These are phyloP conservation scores for Penicillium sp. DNA, from an alignment of 2,329 filamentous ascomycete genomes.

Conservation along the genomic window DNA sequence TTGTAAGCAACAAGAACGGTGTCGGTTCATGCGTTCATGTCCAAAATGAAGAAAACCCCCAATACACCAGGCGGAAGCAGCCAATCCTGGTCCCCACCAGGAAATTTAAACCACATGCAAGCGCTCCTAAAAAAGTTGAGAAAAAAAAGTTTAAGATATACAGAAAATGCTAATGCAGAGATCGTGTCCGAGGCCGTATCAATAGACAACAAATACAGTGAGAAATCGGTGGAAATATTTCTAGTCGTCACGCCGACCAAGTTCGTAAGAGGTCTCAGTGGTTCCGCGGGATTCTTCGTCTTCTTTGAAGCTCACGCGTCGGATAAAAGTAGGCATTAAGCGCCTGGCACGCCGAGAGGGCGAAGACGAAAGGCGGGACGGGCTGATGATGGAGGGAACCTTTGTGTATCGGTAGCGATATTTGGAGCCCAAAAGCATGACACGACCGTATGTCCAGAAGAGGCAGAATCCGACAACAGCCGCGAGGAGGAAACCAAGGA, in stretches of 20 bases:
- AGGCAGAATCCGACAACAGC: conserved; percentile 51
- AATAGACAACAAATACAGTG: conserved; percentile 25
- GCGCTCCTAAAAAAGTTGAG: conserved; percentile 21
- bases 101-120: conserved; percentile 27
- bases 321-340: conserved; percentile 41
- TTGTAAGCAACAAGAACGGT: not conserved
- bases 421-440: conserved; percentile 46
- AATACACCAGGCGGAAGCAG: conserved; percentile 27
- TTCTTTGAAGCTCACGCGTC: conserved; percentile 45
- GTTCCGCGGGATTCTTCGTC: conserved; percentile 42
- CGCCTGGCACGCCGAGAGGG: conserved; percentile 40
- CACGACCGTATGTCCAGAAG: conserved; percentile 57
- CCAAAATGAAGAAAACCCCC: conserved; percentile 8
- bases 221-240: conserved; percentile 10
- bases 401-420: conserved; percentile 46
- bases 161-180: conserved; percentile 29
- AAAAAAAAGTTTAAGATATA: conserved; percentile 23
- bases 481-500: conserved; percentile 55
- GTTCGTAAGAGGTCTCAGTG: conserved; percentile 45
- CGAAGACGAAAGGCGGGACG: conserved; percentile 34
- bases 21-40: not conserved
- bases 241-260: conserved; percentile 39
- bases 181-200: conserved; percentile 32
- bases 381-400: conserved; percentile 31
- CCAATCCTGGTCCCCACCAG: conserved; percentile 28